Conservation (phyloP, 1,284 basidiomycete species). For the Puccinia brachypodii region DNA sequence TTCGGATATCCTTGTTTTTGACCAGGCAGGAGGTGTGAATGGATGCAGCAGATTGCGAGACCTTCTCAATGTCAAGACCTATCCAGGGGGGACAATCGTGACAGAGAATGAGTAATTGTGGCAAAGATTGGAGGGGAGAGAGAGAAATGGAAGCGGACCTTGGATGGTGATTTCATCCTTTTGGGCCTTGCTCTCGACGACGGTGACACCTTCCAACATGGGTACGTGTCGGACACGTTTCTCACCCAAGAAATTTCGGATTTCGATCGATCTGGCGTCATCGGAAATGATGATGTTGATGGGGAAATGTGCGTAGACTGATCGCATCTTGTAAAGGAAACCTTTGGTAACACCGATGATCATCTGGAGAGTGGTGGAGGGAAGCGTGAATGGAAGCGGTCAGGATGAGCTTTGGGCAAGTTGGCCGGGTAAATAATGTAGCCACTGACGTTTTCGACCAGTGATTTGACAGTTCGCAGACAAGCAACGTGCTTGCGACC, state of each 20-base stretch:
- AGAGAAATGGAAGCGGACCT: slow-evolving; percentile 59
- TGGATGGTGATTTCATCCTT: slow-evolving; percentile 94
- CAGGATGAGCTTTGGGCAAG: background rate
- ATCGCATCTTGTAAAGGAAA: slow-evolving; percentile 86
- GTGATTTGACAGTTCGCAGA: slow-evolving; percentile 88
- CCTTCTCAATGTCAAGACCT: slow-evolving; percentile 83
- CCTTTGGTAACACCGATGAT: slow-evolving; percentile 96
- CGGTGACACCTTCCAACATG: slow-evolving; percentile 86
- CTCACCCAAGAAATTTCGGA: slow-evolving; percentile 97
- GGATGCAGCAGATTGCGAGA: slow-evolving; percentile 92
- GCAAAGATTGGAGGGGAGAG: background rate
- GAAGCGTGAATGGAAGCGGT: background rate
- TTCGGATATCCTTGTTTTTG: slow-evolving; percentile 82
- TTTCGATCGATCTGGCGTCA: slow-evolving; percentile 76
- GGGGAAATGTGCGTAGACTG: slow-evolving; percentile 99
- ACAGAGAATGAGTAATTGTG: background rate
- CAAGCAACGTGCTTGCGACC: slow-evolving; percentile 98
- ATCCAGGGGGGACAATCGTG: too few relatives aligned
- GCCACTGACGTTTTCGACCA: slow-evolving; percentile 73
- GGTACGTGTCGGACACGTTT: slow-evolving; percentile 84
- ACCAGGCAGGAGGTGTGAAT: slow-evolving; percentile 93
- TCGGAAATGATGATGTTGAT: slow-evolving; percentile 98
- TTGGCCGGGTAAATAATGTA: background rate
- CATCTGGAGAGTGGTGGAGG: slow-evolving; percentile 61
- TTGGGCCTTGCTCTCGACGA: slow-evolving; percentile 86